Evolutionary conservation across 192 early-diverging fungal genomes (phyloP), one percentile per base, ranked within the genome.

Genomic region (Haplosporangium gracile): DNA sequence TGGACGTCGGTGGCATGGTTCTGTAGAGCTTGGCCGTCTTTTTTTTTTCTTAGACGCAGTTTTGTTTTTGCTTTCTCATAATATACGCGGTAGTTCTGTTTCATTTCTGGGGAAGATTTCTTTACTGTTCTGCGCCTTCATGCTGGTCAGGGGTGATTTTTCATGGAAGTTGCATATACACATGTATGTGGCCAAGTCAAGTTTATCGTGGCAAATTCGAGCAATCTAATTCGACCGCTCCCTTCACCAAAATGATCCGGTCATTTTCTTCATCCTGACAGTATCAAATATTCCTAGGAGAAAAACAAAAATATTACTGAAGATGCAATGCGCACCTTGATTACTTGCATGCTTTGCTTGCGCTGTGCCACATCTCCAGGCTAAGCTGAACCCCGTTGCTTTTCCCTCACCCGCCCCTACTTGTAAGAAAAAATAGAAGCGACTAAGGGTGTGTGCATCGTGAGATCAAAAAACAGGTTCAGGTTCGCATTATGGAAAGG

Each of bases 1-100:
- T 81, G 68, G 80, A 81, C n/a, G 74, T 53, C 15, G 73, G 80
- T 1, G 80, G 80, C 11, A 81, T 76, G 73, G 39, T 34, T 0
- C 36, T 81, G 9, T 81, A 71, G 43, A 68, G 49, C 6, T 1
- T 51, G 68, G 24, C 3, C 4, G 5, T 15, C 40, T 24, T 40
- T 55, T 75, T 24, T 40, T 55, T 75, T 32, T 40, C n/a, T 16
- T 49, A 73, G 45, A 5, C 72, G 43, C 2, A 73, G 5, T 6
- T 0, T 32, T 32, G 5, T 7, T 7, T 15, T 29, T 29, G 2
- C 11, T 32, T 29, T 29, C 2, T 65, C 29, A 8, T 29, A 65
- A 65, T 65, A 32, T 15, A 55, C 51, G 16, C 51, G 39, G 39
- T 13, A 8, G 43, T 5, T 26, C 38, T 26, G 13, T 18, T 18